These are phyloP conservation scores for Colletotrichum eremochloae DNA, from an alignment of 2,329 filamentous ascomycete species.

Conservation along the genomic window DNA sequence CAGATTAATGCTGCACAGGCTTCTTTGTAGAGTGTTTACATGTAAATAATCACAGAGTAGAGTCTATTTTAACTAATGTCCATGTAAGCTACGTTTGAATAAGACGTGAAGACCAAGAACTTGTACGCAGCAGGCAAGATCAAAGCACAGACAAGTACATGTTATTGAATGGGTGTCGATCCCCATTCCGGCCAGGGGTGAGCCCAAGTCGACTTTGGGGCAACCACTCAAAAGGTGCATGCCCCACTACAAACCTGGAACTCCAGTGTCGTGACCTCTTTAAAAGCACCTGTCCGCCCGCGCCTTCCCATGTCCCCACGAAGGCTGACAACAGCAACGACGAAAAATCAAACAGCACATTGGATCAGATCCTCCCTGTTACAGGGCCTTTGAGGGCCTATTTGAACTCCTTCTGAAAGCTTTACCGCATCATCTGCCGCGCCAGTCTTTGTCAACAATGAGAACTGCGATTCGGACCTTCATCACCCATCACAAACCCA, in stretches of 20 bases:
- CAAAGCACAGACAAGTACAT: neutral
- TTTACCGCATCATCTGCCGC: neutral
- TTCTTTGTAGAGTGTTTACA: neutral
- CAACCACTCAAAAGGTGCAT: slow-evolving; percentile 14
- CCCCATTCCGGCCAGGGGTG: slow-evolving; percentile 5
- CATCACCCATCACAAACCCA: neutral
- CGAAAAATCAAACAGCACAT: slow-evolving; percentile 7
- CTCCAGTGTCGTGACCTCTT: slow-evolving; percentile 17
- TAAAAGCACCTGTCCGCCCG: slow-evolving; percentile 16
- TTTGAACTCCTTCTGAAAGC: neutral
- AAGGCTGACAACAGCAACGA: slow-evolving; percentile 20
- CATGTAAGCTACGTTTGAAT: neutral
- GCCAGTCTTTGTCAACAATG: slow-evolving; percentile 20
- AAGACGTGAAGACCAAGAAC: neutral
- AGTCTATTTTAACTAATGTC: neutral
- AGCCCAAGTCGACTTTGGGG: neutral
- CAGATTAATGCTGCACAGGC: too few species aligned
- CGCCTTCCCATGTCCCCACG: neutral
- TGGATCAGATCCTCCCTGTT: slow-evolving; percentile 2
- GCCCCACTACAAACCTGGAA: slow-evolving; percentile 16
- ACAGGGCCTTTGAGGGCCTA: neutral
- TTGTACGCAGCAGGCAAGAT: neutral
- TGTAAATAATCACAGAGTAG: neutral
- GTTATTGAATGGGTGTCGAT: neutral
- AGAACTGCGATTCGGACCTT: slow-evolving; percentile 5